Conservation (phyloP, 108 stramenopile genomes). For the Ochromonas danica region DNA sequence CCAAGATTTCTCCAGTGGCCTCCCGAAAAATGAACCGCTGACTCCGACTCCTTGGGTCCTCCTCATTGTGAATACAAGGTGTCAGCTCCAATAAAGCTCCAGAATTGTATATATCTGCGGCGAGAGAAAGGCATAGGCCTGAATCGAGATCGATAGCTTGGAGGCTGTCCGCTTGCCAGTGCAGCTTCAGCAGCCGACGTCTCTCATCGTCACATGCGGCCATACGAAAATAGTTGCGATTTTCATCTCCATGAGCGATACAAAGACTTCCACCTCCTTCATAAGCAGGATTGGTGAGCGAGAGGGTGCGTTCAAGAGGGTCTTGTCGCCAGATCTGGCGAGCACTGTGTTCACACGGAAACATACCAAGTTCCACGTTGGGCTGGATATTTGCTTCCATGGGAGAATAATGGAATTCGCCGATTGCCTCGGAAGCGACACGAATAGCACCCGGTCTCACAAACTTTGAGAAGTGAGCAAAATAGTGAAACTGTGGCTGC, state of each 20-base stretch:
- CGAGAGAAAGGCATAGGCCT: not conserved
- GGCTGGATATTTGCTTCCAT: constrained; percentile 34
- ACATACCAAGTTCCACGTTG: not conserved
- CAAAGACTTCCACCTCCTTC: not conserved
- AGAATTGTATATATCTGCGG: not conserved
- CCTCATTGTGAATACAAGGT: not conserved
- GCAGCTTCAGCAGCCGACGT: too few species aligned
- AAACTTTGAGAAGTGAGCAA: constrained; percentile 17
- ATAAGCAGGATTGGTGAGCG: not conserved
- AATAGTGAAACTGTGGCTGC: constrained; percentile 79
- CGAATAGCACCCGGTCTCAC: constrained; percentile 1
- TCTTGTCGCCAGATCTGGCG: constrained; percentile 33
- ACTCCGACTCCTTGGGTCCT: too few species aligned
- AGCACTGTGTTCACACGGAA: constrained; percentile 22
- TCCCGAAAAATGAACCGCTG: too few species aligned
- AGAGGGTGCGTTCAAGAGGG: too few species aligned
- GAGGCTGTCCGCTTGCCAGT: too few species aligned
- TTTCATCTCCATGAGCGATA: constrained; percentile 7
- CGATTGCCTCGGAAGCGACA: not conserved
- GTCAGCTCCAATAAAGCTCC: not conserved
- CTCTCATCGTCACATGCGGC: too few species aligned
- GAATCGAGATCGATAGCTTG: not conserved
- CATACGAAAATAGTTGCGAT: constrained; percentile 26
- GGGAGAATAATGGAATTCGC: constrained; percentile 26
- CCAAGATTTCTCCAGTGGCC: not conserved